phyloP scores from a whole-genome alignment of 2,329 filamentous ascomycete species.

The Colletotrichum liriopes region DNA sequence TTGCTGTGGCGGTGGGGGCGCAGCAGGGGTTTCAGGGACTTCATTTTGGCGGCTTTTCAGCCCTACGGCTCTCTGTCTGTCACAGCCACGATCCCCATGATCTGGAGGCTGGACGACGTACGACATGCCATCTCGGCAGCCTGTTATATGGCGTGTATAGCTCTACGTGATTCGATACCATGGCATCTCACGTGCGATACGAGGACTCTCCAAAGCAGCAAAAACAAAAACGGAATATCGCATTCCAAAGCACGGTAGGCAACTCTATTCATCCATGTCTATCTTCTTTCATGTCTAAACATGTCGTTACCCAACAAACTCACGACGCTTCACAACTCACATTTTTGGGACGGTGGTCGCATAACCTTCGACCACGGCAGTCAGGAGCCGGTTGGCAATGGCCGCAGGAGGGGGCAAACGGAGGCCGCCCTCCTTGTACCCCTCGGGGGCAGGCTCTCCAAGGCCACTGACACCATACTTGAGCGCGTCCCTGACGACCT shows the following conservation, averaged over 20 bases:
- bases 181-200: too few species aligned
- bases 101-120: constrained; percentile 6
- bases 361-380: constrained; percentile 84
- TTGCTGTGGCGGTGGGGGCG: constrained; percentile 20
- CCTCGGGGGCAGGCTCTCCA: constrained; percentile 74
- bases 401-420: constrained; percentile 88
- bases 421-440: constrained; percentile 83
- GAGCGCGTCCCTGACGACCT: constrained; percentile 85
- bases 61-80: constrained; percentile 27
- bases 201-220: not conserved
- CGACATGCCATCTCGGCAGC: not conserved
- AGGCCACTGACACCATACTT: constrained; percentile 76
- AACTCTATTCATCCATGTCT: constrained; percentile 46
- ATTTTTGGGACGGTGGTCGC: constrained; percentile 70
- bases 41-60: constrained; percentile 28
- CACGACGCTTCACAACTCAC: constrained; percentile 45
- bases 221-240: too few species aligned
- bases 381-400: constrained; percentile 92
- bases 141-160: not conserved
- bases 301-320: not conserved
- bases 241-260: not conserved
- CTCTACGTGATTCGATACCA: too few species aligned
- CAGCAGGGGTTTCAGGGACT: constrained; percentile 34
- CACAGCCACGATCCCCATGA: not conserved
- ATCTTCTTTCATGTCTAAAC: constrained; percentile 44